Conservation (phyloP, 257 asterid genomes). For the Oldenlandia corymbosa region DNA sequence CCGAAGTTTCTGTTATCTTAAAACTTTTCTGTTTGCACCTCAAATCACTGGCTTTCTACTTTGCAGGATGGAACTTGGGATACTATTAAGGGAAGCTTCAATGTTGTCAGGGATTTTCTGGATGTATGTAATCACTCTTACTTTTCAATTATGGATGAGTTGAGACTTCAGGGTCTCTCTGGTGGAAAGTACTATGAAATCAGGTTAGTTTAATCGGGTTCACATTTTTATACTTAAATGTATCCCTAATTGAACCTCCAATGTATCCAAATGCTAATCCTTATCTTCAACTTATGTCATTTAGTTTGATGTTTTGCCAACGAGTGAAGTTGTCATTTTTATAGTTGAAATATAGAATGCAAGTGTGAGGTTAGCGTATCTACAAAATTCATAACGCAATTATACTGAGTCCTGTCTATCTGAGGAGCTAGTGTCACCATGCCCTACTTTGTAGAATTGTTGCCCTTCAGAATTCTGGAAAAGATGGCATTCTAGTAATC, state of each 20-base stretch:
- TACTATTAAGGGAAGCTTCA: constrained; percentile 56
- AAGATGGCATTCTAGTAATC: no score
- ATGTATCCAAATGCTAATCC: background rate
- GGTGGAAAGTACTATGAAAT: constrained; percentile 72
- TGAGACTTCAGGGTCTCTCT: constrained; percentile 43
- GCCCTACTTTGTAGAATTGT: no score
- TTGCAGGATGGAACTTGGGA: constrained; percentile 90
- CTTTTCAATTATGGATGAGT: constrained; percentile 69
- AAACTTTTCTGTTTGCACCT: constrained; percentile 10
- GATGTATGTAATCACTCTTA: constrained; percentile 75
- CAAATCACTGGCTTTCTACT: constrained; percentile 7
- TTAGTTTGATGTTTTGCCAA: background rate
- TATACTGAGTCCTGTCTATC: background rate
- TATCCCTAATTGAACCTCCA: no score
- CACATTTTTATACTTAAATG: background rate
- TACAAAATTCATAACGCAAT: background rate
- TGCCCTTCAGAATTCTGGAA: no score
- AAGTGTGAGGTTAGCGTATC: background rate
- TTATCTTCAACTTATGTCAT: background rate
- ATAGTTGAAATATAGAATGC: background rate
- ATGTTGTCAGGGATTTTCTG: constrained; percentile 62
- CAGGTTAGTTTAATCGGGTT: constrained; percentile 50
- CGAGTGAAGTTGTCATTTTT: background rate
- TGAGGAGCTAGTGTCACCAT: background rate
- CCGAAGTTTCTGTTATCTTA: background rate